A percentile compares a stretch with the other conserved stretches of the same genome.
phyloP scores from a whole-genome alignment of 2,329 filamentous ascomycete species.

The Ophiostoma pallidulum region DNA sequence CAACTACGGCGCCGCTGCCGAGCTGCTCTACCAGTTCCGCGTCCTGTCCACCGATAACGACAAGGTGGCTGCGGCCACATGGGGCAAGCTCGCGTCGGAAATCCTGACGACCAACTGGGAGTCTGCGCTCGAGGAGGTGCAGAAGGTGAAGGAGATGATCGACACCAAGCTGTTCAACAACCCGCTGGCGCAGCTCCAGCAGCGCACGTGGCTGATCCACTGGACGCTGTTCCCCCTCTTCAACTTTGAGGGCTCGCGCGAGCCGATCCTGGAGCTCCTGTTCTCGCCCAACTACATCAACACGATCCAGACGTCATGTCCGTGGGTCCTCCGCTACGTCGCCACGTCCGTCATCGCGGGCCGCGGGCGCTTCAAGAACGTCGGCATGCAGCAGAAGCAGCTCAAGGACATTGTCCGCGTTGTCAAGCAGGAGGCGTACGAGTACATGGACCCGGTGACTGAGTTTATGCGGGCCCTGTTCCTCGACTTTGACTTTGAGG shows the following conservation, averaged over 20 bases:
- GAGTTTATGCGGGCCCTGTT: conserved; percentile 95
- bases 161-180: conserved; percentile 95
- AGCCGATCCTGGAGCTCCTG: conserved; percentile 88
- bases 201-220: conserved; percentile 96
- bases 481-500: conserved; percentile 93
- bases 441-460: conserved; percentile 92
- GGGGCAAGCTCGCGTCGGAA: conserved; percentile 95
- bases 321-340: conserved; percentile 92
- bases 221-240: conserved; percentile 98
- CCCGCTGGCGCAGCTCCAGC: conserved; percentile 86
- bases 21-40: conserved; percentile 94
- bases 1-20: conserved; percentile 80
- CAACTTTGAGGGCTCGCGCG: conserved; percentile 88
- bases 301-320: conserved; percentile 96
- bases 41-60: conserved; percentile 97
- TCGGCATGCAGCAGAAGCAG: conserved; percentile 88
- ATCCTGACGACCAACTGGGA: conserved; percentile 96
- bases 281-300: conserved; percentile 98
- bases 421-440: conserved; percentile 93
- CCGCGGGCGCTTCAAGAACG: conserved; percentile 71
- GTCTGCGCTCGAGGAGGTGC: conserved; percentile 77
- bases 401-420: conserved; percentile 95
- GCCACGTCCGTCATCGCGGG: conserved; percentile 92
- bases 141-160: conserved; percentile 84
- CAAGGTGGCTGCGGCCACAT: conserved; percentile 89